These are phyloP conservation scores for Trichoderma sp. DNA, from an alignment of 2,329 filamentous ascomycete species.

Conservation along the genomic window DNA sequence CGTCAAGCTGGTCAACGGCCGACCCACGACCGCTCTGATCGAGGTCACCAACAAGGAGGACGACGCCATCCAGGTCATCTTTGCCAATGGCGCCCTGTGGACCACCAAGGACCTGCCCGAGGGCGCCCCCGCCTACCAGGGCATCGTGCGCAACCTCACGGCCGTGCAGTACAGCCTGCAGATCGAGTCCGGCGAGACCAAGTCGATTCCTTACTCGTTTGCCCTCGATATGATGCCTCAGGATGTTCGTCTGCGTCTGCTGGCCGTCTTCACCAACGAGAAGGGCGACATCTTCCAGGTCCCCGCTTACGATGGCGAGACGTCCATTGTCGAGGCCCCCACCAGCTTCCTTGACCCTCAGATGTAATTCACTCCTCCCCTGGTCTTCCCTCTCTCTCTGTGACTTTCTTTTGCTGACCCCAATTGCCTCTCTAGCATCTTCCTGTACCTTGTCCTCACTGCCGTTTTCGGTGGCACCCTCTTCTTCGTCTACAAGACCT, in stretches of 20 bases:
- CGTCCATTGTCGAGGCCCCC: constrained; percentile 84
- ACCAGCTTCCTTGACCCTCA: constrained; percentile 92
- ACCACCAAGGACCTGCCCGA: constrained; percentile 51
- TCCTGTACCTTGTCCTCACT: constrained; percentile 90
- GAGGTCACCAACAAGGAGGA: constrained; percentile 83
- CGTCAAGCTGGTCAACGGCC: constrained; percentile 92
- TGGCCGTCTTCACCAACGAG: constrained; percentile 67
- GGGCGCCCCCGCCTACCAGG: constrained; percentile 43
- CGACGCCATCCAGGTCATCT: constrained; percentile 67
- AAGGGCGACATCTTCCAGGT: constrained; percentile 72
- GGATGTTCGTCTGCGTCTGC: constrained; percentile 75
- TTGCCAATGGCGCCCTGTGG: constrained; percentile 73
- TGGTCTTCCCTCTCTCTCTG: constrained; percentile 33
- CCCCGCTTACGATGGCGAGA: constrained; percentile 75
- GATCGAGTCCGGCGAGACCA: constrained; percentile 72
- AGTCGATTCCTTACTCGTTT: constrained; percentile 79
- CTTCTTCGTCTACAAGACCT: constrained; percentile 98
- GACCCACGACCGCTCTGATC: constrained; percentile 76
- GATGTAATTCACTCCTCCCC: constrained; percentile 60
- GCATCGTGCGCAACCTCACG: constrained; percentile 81
- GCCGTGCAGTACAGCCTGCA: constrained; percentile 68
- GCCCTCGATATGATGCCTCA: constrained; percentile 89
- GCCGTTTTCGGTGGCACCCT: constrained; percentile 73
- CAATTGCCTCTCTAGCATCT: constrained; percentile 63
- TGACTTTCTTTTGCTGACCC: neutral